Evolutionary conservation across 139 green algal species (phyloP).

Genomic region (Chlamydomonas eustigma): DNA sequence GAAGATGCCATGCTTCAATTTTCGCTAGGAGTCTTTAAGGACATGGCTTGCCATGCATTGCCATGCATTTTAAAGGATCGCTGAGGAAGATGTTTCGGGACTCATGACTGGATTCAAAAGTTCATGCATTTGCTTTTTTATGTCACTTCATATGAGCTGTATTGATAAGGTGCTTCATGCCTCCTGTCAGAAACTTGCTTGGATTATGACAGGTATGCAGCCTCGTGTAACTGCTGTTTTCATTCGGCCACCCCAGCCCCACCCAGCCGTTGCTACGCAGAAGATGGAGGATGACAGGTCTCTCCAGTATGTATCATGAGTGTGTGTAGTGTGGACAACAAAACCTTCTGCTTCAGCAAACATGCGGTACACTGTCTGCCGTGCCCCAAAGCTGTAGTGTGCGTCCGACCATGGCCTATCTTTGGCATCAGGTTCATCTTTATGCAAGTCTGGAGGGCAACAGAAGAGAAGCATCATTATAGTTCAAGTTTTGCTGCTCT

Average conservation of each 20-base stretch:
- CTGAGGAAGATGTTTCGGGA: too few species aligned
- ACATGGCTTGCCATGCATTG: too few species aligned
- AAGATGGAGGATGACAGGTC: slow-evolving; percentile 8
- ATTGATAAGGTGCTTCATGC: too few species aligned
- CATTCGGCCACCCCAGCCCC: slow-evolving; percentile 18
- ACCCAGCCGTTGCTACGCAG: slow-evolving; percentile 15
- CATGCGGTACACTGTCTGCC: slow-evolving; percentile 16
- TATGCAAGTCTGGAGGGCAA: slow-evolving; percentile 7
- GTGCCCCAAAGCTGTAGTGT: slow-evolving; percentile 15
- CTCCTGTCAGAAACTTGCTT: too few species aligned
- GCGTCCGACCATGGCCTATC: slow-evolving; percentile 12
- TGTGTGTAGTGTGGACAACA: background rate
- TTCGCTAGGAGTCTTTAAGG: too few species aligned
- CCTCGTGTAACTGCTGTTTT: slow-evolving; percentile 14
- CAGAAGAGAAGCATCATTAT: too few species aligned
- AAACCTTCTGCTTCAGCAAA: background rate
- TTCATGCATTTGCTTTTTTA: too few species aligned
- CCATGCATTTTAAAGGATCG: too few species aligned
- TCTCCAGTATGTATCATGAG: slow-evolving; percentile 7
- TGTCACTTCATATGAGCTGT: too few species aligned
- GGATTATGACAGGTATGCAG: slow-evolving; percentile 20
- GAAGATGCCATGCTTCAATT: too few species aligned
- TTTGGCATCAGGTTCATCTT: slow-evolving; percentile 1
- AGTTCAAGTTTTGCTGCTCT: too few species aligned
- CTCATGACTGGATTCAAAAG: too few species aligned